phyloP scores from a whole-genome alignment of 2,329 filamentous ascomycete species.

The Sclerotinia trifoliorum region DNA sequence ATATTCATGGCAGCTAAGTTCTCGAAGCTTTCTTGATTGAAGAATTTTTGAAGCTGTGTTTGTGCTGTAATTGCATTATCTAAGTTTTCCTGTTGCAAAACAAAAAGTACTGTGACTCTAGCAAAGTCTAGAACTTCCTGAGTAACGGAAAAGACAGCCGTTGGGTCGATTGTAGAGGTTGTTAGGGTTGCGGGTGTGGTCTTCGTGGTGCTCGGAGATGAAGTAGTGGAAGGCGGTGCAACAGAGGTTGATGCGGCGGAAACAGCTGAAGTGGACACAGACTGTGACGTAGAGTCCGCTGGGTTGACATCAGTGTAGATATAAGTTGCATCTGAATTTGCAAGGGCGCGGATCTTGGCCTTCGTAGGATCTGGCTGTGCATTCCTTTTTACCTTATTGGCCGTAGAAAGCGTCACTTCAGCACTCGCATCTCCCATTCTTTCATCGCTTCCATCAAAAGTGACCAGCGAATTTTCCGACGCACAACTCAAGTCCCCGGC shows the following conservation, averaged over 20 bases:
- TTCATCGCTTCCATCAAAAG: conserved; percentile 61
- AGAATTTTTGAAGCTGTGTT: conserved; percentile 53
- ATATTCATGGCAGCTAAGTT: conserved; percentile 33
- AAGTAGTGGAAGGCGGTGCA: conserved; percentile 20
- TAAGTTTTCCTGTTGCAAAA: conserved; percentile 56
- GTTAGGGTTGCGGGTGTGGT: conserved; percentile 24
- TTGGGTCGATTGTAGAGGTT: conserved; percentile 22
- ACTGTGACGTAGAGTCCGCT: conserved; percentile 6
- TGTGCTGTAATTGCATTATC: conserved; percentile 55
- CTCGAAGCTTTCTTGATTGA: conserved; percentile 40
- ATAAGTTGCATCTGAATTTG: conserved; percentile 23
- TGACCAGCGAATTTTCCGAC: conserved; percentile 82
- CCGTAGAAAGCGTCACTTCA: conserved; percentile 22
- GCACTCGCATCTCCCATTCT: conserved; percentile 28
- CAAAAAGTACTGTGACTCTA: conserved; percentile 59
- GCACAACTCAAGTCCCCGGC: conserved; percentile 73
- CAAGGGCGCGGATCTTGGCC: background rate
- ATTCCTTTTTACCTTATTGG: background rate
- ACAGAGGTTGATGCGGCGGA: conserved; percentile 12
- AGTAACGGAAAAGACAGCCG: conserved; percentile 48
- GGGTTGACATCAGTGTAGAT: conserved; percentile 21
- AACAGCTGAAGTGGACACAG: background rate
- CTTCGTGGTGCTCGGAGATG: conserved; percentile 23
- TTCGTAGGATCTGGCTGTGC: background rate
- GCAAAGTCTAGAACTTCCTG: conserved; percentile 62